Evolutionary conservation across 352 stramenopile genomes (phyloP).

Genomic region (Globisporangium radiosum): DNA sequence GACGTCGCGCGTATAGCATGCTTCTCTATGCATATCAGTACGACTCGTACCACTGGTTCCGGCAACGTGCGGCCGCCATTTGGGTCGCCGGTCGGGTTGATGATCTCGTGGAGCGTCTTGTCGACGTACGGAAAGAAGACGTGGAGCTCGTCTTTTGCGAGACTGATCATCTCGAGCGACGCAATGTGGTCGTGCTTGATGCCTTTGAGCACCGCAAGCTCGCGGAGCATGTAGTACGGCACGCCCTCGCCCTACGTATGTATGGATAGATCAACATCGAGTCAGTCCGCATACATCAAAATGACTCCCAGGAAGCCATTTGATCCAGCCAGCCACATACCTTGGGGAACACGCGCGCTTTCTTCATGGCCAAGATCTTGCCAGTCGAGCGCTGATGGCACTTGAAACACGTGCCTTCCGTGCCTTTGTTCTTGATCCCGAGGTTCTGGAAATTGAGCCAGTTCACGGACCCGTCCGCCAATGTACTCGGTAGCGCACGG

Average conservation of each 20-base stretch:
- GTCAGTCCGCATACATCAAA: slow-evolving; percentile 2
- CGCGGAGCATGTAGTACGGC: slow-evolving; percentile 91
- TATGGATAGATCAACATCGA: not conserved
- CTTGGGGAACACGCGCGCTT: slow-evolving; percentile 82
- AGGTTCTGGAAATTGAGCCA: slow-evolving; percentile 87
- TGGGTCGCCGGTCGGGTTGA: slow-evolving; percentile 84
- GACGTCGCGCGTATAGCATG: too few relatives aligned
- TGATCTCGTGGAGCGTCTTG: slow-evolving; percentile 87
- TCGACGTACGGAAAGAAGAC: slow-evolving; percentile 90
- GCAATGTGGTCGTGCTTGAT: slow-evolving; percentile 88
- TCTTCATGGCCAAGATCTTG: slow-evolving; percentile 87
- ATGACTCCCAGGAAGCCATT: not conserved
- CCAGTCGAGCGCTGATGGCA: slow-evolving; percentile 79
- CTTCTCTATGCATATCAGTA: too few relatives aligned
- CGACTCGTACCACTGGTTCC: slow-evolving; percentile 51
- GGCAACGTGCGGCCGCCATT: slow-evolving; percentile 68
- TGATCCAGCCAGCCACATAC: slow-evolving; percentile 16
- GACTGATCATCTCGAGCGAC: slow-evolving; percentile 80
- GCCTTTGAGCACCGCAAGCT: slow-evolving; percentile 83
- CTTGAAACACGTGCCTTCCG: slow-evolving; percentile 84
- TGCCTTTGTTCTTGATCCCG: slow-evolving; percentile 88
- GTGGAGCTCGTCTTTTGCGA: slow-evolving; percentile 82
- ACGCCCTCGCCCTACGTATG: slow-evolving; percentile 73
- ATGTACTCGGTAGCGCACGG: slow-evolving; percentile 52
- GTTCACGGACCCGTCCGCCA: slow-evolving; percentile 72